Conservation (phyloP, 331 rosid genomes). For the Quercus tomentella region DNA sequence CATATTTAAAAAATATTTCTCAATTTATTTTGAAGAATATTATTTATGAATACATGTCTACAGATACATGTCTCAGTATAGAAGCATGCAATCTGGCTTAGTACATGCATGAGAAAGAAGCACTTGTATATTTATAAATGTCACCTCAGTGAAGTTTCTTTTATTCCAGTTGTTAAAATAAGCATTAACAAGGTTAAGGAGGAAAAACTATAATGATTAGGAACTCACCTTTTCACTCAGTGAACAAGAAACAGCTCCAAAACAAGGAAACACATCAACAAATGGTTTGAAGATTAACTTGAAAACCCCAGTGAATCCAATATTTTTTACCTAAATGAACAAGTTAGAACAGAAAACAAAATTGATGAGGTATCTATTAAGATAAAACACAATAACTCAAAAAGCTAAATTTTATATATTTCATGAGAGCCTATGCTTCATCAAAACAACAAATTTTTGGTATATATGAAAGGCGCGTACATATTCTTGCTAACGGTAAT, state of each 20-base stretch:
- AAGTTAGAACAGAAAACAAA: constrained; percentile 33
- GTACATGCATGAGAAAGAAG: constrained; percentile 11
- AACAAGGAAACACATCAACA: constrained; percentile 72
- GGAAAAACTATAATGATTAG: background rate
- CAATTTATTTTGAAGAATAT: background rate
- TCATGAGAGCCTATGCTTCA: background rate
- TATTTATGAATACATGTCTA: background rate
- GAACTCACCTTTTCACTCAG: constrained; percentile 68
- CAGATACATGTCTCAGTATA: background rate
- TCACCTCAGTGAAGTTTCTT: constrained; percentile 5
- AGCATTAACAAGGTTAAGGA: background rate
- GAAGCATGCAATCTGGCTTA: background rate
- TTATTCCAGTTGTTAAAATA: constrained; percentile 6
- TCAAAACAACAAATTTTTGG: background rate
- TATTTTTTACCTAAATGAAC: constrained; percentile 80
- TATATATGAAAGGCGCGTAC: background rate
- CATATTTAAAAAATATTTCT: background rate
- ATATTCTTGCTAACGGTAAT: background rate
- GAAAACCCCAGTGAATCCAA: constrained; percentile 99
- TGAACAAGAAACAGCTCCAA: constrained; percentile 86
- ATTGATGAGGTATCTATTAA: background rate
- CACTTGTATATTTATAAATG: background rate
- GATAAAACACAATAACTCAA: background rate
- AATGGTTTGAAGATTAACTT: constrained; percentile 95
- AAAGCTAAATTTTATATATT: background rate